phyloP scores from a whole-genome alignment of 164 flowering plant species.

The Piper betle region DNA sequence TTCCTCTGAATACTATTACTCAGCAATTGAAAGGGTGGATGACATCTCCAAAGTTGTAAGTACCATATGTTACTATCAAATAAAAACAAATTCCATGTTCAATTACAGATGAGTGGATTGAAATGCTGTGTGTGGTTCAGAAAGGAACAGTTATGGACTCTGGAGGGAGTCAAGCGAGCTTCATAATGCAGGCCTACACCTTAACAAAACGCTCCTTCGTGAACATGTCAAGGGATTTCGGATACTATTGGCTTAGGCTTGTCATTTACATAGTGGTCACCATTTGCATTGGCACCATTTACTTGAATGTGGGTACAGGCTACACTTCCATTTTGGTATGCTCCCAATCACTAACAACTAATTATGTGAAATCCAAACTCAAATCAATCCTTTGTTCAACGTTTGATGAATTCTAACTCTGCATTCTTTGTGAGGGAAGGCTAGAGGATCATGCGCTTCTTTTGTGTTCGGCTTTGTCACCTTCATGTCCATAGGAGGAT shows the following conservation, averaged over 20 bases:
- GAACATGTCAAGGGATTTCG: conserved; percentile 96
- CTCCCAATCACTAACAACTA: neutral
- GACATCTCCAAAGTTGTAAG: conserved; percentile 81
- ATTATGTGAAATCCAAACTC: too few species aligned
- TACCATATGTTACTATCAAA: conserved; percentile 1
- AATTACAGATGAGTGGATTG: neutral
- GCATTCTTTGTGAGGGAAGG: conserved; percentile 30
- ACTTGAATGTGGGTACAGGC: conserved; percentile 62
- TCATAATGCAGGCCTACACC: conserved; percentile 69
- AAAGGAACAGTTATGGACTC: conserved; percentile 83
- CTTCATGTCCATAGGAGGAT: conserved; percentile 97
- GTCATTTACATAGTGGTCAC: conserved; percentile 72
- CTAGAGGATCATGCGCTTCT: conserved; percentile 88
- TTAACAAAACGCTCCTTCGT: conserved; percentile 76
- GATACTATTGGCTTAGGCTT: conserved; percentile 95
- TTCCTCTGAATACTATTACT: conserved; percentile 46
- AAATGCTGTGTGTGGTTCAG: conserved; percentile 25
- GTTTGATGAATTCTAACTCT: neutral
- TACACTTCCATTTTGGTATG: conserved; percentile 72
- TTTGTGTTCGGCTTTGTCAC: conserved; percentile 92
- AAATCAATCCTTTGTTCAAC: neutral
- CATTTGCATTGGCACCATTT: conserved; percentile 86
- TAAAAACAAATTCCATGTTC: neutral
- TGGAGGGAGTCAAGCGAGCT: conserved; percentile 94
- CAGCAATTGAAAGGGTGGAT: conserved; percentile 49